Evolutionary conservation across 768 basidiomycete genomes (phyloP), one percentile per base, ranked within the genome.

Genomic region (Russula sp.): DNA sequence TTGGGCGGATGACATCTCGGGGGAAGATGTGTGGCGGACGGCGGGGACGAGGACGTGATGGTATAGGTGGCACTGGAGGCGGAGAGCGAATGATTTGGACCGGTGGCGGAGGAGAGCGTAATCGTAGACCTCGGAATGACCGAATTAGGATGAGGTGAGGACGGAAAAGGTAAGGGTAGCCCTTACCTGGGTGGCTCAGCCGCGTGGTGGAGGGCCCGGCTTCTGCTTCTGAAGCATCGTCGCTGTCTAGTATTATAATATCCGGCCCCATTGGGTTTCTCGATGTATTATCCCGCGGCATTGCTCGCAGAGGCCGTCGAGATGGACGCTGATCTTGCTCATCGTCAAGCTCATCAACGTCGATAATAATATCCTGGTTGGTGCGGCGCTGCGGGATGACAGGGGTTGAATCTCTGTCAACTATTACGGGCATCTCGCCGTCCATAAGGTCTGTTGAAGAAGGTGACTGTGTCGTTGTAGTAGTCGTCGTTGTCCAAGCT

Each of bases 41-140:
- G 9, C 73, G 74, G 4, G 73, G 70, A 18, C 72, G 76, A 2
- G 70, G 74, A 5, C 73, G 77, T 64, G 77, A 66, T 5, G 77
- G 77, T 34, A 79, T 63, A 27, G 79, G 79, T 2, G 87, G 88
- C 0, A 88, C 83, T 1, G 86, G 85, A 9, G 57, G 62, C 0
- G 87, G 88, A 4, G 80, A 72, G 2, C 71, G 64, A 18, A 52
- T 22, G 31, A 31, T 48, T 51, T 27, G 65, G 11, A 42, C 55
- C 34, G 55, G 67, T 6, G 68, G 65, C 49, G 68, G 69, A 18
- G 69, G 68, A 27, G 71, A 70, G 49, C 58, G 49, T 11, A 65
- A 48, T 32, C 60, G 67, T 13, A 35, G 27, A 54, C 18, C 66
- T 55, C 8, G 56, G n/a, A 42, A 63, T 42, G 27, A 35, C 59